Base-by-base conservation (phyloP, 768 basidiomycete genomes). In the Leccinum disarticulatum region DNA sequence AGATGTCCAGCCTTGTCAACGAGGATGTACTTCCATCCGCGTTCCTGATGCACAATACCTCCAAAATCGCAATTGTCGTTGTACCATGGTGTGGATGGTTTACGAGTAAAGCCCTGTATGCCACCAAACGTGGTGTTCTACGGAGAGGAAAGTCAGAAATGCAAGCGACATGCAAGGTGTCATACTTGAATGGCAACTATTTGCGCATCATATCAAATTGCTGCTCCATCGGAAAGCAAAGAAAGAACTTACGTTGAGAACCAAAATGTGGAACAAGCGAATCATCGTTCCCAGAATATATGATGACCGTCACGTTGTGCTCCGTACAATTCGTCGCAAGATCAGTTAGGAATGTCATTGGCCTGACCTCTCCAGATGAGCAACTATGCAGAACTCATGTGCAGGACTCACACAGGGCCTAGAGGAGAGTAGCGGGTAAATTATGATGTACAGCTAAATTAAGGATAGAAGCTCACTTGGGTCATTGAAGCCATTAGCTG, bases 101-200 rank as follows among this genome's bases (percentile, higher is more conserved):
- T 81, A 47, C 83, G 77, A 0, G 86, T 83, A 70, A 91, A 91
- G 2, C 89, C 89, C 72, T 86, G 86, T 43, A 85, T 84, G 8
- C 88, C 88, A 28, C 88, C 87, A 66, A 90, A 91, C 1, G 88
- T 90, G n/a, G 87, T 88, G 66, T 91, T 91, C 85, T 89, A 60
- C 0, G 57, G 11, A 2, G 38, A 1, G 30, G 22, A 28, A 9
- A 9, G 2, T 7, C 25, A n/a, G 27, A 22, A 35, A 27, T 15
- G 17, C 8, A 31, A 27, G 27, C 31, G 58, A 43, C 19, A 6
- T 6, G 6, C 10, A 13, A 57, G 15, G 6, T 15, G 36, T 36
- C 36, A 15, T 55, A 81, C 83, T 71, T 84, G 84, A 36, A 87
- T 86, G 10, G 80, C 76, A 54, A 86, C 83, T 85, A 43, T 25